A percentile compares a stretch with the other conserved stretches of the same genome.
phyloP scores from a whole-genome alignment of 2,329 filamentous ascomycete genomes.

The Didymella segeticola region DNA sequence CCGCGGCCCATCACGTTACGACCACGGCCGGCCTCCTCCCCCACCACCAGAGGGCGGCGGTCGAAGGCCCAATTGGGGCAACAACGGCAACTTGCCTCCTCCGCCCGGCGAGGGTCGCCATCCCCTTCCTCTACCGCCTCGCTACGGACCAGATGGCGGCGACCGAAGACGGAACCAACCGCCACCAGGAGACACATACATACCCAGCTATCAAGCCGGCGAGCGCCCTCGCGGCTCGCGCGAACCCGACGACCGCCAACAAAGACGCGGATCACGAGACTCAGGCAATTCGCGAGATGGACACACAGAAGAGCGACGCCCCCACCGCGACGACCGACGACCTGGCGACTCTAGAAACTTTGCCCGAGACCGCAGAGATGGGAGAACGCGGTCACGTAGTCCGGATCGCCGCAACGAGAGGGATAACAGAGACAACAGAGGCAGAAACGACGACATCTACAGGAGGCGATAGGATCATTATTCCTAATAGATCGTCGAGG shows the following conservation, averaged over 20 bases:
- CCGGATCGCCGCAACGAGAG: constrained; percentile 41
- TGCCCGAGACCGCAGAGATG: constrained; percentile 36
- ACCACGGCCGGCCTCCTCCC: constrained; percentile 37
- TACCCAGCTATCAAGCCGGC: constrained; percentile 51
- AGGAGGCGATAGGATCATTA: constrained; percentile 24
- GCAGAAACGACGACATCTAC: constrained; percentile 38
- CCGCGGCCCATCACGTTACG: constrained; percentile 36
- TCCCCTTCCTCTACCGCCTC: constrained; percentile 43
- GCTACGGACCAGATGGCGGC: constrained; percentile 36
- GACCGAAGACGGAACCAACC: constrained; percentile 32
- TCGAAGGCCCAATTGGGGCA: constrained; percentile 43
- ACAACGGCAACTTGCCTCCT: constrained; percentile 40
- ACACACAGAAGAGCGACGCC: constrained; percentile 35
- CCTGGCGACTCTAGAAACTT: constrained; percentile 3
- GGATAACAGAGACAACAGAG: constrained; percentile 28
- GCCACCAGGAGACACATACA: constrained; percentile 52
- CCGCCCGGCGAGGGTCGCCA: constrained; percentile 48
- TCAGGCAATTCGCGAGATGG: constrained; percentile 47
- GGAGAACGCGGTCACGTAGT: constrained; percentile 44
- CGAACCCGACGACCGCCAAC: constrained; percentile 44
- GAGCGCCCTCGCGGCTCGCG: constrained; percentile 38
- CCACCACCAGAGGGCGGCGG: constrained; percentile 46
- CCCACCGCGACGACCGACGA: constrained; percentile 28
- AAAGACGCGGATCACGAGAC: constrained; percentile 41
- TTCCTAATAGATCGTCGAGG: neutral